Percentiles rank a stretch among this genome's conserved stretches.
Evolutionary conservation across 2,329 filamentous ascomycete genomes (phyloP).

Genomic region (Penicillium thymicola): DNA sequence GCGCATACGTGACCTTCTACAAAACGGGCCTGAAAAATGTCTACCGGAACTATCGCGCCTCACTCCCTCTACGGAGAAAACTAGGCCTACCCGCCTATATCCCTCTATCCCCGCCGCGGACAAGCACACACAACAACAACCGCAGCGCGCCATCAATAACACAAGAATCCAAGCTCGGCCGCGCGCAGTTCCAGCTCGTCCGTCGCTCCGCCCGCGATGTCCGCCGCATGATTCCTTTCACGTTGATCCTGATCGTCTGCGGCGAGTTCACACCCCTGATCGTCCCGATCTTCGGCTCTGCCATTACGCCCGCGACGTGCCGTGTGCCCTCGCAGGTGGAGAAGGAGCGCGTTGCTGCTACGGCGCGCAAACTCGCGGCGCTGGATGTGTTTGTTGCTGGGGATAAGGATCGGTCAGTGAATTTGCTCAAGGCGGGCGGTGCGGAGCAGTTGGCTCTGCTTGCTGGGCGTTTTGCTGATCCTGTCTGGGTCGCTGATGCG

Average conservation of each 20-base stretch:
- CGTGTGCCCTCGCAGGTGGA: conserved; percentile 73
- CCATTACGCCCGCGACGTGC: conserved; percentile 74
- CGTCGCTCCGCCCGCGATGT: conserved; percentile 68
- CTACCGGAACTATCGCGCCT: conserved; percentile 58
- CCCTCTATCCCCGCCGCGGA: conserved; percentile 30
- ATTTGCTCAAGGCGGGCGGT: conserved; percentile 14
- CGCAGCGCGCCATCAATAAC: conserved; percentile 2
- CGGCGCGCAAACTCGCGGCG: conserved; percentile 41
- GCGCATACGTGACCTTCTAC: conserved; percentile 81
- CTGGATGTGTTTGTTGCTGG: conserved; percentile 22
- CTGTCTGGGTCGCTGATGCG: conserved; percentile 20
- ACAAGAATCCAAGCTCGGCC: conserved; percentile 44
- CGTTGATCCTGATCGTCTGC: conserved; percentile 68
- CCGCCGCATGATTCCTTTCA: conserved; percentile 75
- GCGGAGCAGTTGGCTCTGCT: conserved; percentile 32
- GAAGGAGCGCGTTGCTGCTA: conserved; percentile 51
- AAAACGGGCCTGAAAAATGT: conserved; percentile 77
- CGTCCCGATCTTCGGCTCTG: conserved; percentile 65
- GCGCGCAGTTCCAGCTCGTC: conserved; percentile 69
- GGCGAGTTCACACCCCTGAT: conserved; percentile 85
- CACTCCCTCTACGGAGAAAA: conserved; percentile 32
- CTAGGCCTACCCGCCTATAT: conserved; percentile 33
- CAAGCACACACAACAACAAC: conserved; percentile 8
- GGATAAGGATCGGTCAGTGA: conserved; percentile 12
- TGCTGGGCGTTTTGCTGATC: conserved; percentile 21